Evolutionary conservation across 305 asterid species (phyloP).

Genomic region (Fraxinus xanthoxyloides): DNA sequence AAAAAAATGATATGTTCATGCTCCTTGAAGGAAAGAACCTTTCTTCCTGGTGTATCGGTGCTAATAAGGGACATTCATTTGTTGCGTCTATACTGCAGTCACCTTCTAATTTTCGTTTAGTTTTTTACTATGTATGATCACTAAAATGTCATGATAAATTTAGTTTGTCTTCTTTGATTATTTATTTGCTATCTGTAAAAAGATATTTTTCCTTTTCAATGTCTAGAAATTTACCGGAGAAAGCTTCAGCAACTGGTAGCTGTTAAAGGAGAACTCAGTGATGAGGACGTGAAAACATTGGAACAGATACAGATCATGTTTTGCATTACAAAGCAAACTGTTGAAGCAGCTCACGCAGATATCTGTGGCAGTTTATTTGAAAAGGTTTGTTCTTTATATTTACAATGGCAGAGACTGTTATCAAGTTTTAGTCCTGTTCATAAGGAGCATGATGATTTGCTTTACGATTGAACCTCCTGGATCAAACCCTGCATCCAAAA

Average conservation of each 20-base stretch:
- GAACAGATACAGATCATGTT: slow-evolving; percentile 86
- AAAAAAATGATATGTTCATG: not conserved
- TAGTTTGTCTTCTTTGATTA: not conserved
- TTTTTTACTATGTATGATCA: not conserved
- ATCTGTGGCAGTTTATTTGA: slow-evolving; percentile 94
- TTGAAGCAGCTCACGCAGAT: slow-evolving; percentile 87
- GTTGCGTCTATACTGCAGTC: not conserved
- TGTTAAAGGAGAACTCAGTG: slow-evolving; percentile 82
- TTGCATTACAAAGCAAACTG: slow-evolving; percentile 86
- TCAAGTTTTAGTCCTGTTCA: slow-evolving; percentile 5
- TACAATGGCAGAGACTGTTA: not conserved
- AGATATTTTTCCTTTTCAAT: slow-evolving; percentile 4
- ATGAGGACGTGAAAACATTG: slow-evolving; percentile 71
- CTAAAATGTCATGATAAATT: not conserved
- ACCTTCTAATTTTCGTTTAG: not conserved
- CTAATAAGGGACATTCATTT: slow-evolving; percentile 7
- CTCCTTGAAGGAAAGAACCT: not conserved
- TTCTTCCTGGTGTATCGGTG: not conserved
- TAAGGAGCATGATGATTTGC: not conserved
- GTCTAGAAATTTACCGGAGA: slow-evolving; percentile 76
- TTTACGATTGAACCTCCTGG: not conserved
- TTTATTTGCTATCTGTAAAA: not conserved
- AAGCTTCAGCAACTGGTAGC: slow-evolving; percentile 77
- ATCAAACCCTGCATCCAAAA: not conserved
- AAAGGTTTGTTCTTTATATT: slow-evolving; percentile 50